Evolutionary conservation across 208 protist genomes (phyloP).

Genomic region (Leishmania tarentolae): DNA sequence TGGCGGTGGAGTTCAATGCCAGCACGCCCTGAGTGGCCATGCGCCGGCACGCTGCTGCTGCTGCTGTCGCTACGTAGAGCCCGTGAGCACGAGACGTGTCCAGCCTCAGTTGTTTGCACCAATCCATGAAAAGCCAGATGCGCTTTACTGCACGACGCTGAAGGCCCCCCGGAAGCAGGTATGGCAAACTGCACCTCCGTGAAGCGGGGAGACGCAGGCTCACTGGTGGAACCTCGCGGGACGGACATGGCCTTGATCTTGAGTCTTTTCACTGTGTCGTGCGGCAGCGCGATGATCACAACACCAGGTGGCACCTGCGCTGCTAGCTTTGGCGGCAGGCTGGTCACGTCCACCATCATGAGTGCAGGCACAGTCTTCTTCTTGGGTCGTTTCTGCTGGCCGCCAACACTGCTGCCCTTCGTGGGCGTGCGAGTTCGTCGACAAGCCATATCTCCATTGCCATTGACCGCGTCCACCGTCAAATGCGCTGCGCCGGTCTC

Average conservation of each 20-base stretch:
- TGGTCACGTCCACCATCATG: constrained; percentile 30
- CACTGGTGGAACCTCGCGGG: background rate
- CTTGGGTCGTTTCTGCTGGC: background rate
- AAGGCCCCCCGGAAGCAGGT: background rate
- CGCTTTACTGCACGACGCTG: background rate
- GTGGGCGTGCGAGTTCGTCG: background rate
- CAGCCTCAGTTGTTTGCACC: background rate
- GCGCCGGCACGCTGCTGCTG: background rate
- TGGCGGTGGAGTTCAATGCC: constrained; percentile 7
- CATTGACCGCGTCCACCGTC: constrained; percentile 3
- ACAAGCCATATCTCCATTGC: background rate
- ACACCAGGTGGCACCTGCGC: constrained; percentile 32
- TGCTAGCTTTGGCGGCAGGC: constrained; percentile 22
- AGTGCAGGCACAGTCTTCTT: constrained; percentile 12
- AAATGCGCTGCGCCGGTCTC: constrained; percentile 1
- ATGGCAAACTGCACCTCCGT: background rate
- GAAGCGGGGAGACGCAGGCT: background rate
- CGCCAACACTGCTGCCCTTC: background rate
- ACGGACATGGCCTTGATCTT: constrained; percentile 9
- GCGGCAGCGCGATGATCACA: constrained; percentile 27
- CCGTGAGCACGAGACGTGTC: background rate
- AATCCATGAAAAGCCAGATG: background rate
- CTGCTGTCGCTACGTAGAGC: too few species aligned
- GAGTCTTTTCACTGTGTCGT: constrained; percentile 10
- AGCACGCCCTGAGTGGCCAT: background rate